Evolutionary conservation across 2,329 filamentous ascomycete species (phyloP), one percentile per base, ranked within the genome.

Genomic region (Davidsoniella neocaledoniae): DNA sequence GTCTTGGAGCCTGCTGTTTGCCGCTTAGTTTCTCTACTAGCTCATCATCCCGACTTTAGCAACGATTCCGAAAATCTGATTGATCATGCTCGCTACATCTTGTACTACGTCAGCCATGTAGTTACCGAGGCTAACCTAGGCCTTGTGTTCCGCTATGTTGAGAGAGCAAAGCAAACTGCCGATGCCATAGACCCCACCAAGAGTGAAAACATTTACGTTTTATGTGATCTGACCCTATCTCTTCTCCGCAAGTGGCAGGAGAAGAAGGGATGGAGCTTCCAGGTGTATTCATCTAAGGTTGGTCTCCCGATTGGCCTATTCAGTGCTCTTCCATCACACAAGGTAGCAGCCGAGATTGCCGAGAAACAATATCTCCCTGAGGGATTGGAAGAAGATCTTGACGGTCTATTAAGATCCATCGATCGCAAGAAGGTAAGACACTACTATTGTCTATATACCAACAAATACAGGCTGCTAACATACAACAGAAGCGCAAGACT

Each of bases 21-120:
- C 23, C 79, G 91, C 7, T 73, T 96, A 33, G 71, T 98, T 48
- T 91, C 87, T 45, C 68, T 98, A 41, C 73, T 98, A 41, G 88
- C 90, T 4, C 90, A 96, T 61, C 91, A 98, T 62, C 88, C 88
- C 1, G 91, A 98, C 62, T 95, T 90, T 57, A 78, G 75, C 54
- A 62, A 71, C 1, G 73, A 76, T 5, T 65, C 78, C 2, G 73
- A 77, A 12, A 81, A 87, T 44, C 67, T 95, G 45, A 71, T 79
- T 42, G 86, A 94, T 60, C 88, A 94, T 62, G 80, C 85, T 5
- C 79, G 80, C 57, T 98, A 96, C 62, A 79, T 98, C 52, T 63
- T 95, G 40, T 95, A 90, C 66, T 98, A 94, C 61, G 71, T 96
- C 43, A 79, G 74, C 54, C 78, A 81, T 37, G 79, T 95, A 16